Conservation (phyloP, 1,284 basidiomycete genomes). For the Ceratorhiza oryzae-sativae region DNA sequence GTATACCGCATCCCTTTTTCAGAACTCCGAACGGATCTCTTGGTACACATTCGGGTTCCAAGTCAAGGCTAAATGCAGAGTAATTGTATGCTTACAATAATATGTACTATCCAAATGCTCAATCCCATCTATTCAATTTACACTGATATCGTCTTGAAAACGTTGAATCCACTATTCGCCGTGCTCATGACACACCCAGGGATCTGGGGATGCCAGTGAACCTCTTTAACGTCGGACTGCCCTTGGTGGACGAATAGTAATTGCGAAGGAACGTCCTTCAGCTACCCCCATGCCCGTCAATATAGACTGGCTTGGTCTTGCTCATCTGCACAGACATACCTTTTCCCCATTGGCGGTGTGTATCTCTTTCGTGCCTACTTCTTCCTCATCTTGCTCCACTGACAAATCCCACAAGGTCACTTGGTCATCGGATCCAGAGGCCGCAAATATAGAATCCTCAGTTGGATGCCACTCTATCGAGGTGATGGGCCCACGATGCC, state of each 20-base stretch:
- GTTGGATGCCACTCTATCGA: slow-evolving; percentile 98
- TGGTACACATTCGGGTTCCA: too few relatives aligned
- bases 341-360: slow-evolving; percentile 51
- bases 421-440: slow-evolving; percentile 93
- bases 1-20: background rate
- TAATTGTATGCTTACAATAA: background rate
- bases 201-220: slow-evolving; percentile 98
- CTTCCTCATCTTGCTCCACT: slow-evolving; percentile 96
- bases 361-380: slow-evolving; percentile 55
- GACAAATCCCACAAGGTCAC: slow-evolving; percentile 97
- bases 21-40: too few relatives aligned
- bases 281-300: slow-evolving; percentile 48
- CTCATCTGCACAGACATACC: slow-evolving; percentile 19
- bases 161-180: slow-evolving; percentile 87
- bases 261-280: slow-evolving; percentile 80
- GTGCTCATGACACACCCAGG: slow-evolving; percentile 88
- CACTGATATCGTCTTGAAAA: slow-evolving; percentile 95
- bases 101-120: background rate
- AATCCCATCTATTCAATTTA: slow-evolving; percentile 47
- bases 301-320: slow-evolving; percentile 57
- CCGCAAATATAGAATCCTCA: slow-evolving; percentile 94
- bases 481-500: slow-evolving; percentile 94
- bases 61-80: too few relatives aligned
- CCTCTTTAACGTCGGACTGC: slow-evolving; percentile 95
- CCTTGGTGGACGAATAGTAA: slow-evolving; percentile 97